Evolutionary conservation across 2,329 filamentous ascomycete species (phyloP).

Genomic region (Pyricularia pennisetigena): DNA sequence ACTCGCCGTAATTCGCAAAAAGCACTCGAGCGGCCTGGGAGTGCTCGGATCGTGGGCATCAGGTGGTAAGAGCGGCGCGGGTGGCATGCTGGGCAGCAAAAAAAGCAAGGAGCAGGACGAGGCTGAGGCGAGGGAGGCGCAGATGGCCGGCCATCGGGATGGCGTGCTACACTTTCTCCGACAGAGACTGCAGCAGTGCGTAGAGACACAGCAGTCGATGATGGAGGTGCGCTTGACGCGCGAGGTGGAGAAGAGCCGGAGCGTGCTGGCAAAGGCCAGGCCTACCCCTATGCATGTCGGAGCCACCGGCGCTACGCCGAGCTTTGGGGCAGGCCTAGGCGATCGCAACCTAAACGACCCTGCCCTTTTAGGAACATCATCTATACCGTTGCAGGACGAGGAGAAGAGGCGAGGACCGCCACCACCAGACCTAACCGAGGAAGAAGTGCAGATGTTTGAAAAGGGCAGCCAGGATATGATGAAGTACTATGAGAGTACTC

Average conservation of each 20-base stretch:
- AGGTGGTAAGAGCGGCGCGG: conserved; percentile 38
- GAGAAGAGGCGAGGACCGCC: conserved; percentile 14
- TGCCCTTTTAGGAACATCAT: background rate
- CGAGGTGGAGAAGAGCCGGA: conserved; percentile 83
- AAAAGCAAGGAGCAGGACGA: conserved; percentile 55
- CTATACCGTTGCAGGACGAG: conserved; percentile 9
- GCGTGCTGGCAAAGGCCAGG: conserved; percentile 64
- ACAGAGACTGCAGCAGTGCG: conserved; percentile 64
- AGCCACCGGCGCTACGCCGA: background rate
- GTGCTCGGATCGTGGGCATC: conserved; percentile 55
- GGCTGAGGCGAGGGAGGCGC: conserved; percentile 62
- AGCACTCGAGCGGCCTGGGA: conserved; percentile 55
- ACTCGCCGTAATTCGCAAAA: conserved; percentile 59
- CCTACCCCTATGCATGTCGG: background rate
- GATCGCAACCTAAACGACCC: background rate
- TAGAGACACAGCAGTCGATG: conserved; percentile 75
- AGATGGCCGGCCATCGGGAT: conserved; percentile 63
- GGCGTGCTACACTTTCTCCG: conserved; percentile 76
- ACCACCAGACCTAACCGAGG: conserved; percentile 56
- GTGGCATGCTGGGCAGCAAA: conserved; percentile 7
- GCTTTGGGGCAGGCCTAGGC: background rate
- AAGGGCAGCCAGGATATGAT: conserved; percentile 89
- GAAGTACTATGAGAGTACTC: conserved; percentile 84
- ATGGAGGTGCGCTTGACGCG: conserved; percentile 81
- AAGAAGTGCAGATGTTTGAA: conserved; percentile 89